phyloP scores from a whole-genome alignment of 352 stramenopile species.

The Phytophthora macrochlamydospora region DNA sequence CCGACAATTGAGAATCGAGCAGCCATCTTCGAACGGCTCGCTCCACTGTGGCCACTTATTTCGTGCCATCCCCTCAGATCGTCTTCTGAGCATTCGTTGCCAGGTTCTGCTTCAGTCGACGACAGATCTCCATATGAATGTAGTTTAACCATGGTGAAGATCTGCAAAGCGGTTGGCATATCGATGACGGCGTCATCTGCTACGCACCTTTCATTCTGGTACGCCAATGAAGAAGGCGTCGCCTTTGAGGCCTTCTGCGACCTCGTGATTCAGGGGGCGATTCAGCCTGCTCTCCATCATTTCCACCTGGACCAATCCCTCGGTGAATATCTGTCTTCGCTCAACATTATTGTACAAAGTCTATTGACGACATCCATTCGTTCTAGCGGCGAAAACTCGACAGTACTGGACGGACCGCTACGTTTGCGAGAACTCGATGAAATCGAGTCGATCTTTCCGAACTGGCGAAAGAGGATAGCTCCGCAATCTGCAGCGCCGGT shows the following conservation, averaged over 20 bases:
- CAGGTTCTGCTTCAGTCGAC: not conserved
- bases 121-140: conserved; percentile 58
- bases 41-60: conserved; percentile 53
- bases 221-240: conserved; percentile 30
- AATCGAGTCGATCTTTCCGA: conserved; percentile 47
- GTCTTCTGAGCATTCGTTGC: not conserved
- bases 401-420: not conserved
- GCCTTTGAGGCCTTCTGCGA: conserved; percentile 59
- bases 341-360: conserved; percentile 50
- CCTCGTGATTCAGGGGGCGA: conserved; percentile 41
- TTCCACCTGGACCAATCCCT: conserved; percentile 50
- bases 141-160: conserved; percentile 57
- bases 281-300: conserved; percentile 61
- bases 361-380: conserved; percentile 26
- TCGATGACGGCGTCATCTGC: conserved; percentile 22
- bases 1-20: conserved; percentile 35
- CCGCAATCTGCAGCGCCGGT: conserved; percentile 13
- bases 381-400: not conserved
- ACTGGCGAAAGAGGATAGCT: conserved; percentile 44
- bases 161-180: conserved; percentile 63
- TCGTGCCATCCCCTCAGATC: conserved; percentile 13
- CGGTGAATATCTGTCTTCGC: conserved; percentile 44
- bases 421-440: conserved; percentile 50
- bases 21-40: conserved; percentile 40
- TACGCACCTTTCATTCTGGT: conserved; percentile 31